Conservation (phyloP, 352 stramenopile species). For the Phytophthora lateralis region DNA sequence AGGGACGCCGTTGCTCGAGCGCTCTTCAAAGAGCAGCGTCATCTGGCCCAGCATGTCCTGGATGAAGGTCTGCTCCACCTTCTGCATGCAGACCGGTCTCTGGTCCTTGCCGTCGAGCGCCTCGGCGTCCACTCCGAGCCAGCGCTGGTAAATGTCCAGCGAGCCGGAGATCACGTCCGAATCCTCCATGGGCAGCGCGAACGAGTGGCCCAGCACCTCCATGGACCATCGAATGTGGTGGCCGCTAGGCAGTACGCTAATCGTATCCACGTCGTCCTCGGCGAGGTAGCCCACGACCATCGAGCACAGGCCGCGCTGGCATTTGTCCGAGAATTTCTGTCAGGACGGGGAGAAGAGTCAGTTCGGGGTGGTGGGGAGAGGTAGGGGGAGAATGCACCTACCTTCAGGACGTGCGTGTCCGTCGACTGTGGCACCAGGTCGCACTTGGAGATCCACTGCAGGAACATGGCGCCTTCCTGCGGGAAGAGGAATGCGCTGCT, state of each 20-base stretch:
- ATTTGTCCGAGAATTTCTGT: constrained; percentile 91
- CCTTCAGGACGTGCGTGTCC: constrained; percentile 86
- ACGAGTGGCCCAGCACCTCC: constrained; percentile 86
- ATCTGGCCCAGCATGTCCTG: constrained; percentile 88
- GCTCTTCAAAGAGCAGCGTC: constrained; percentile 88
- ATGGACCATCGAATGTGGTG: constrained; percentile 88
- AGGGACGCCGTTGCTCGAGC: constrained; percentile 31
- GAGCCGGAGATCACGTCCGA: constrained; percentile 81
- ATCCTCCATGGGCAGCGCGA: constrained; percentile 87
- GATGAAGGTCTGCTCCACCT: constrained; percentile 86
- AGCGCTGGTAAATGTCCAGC: constrained; percentile 81
- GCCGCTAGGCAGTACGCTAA: constrained; percentile 62
- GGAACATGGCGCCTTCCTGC: constrained; percentile 62
- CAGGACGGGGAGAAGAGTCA: not conserved
- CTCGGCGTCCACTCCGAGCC: constrained; percentile 67
- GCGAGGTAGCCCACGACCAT: constrained; percentile 81
- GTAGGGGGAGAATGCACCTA: constrained; percentile 11
- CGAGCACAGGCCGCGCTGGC: constrained; percentile 81
- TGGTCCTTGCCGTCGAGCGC: constrained; percentile 45
- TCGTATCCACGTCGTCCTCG: constrained; percentile 51
- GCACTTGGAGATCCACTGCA: constrained; percentile 89
- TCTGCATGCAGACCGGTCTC: constrained; percentile 76
- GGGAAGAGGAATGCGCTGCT: not conserved
- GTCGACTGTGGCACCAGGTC: constrained; percentile 72
- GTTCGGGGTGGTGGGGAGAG: not conserved